Percentiles rank a stretch among this genome's conserved stretches.
These are phyloP conservation scores for Xylaria intraflava DNA, from an alignment of 495 filamentous ascomycete species.

Conservation along the genomic window DNA sequence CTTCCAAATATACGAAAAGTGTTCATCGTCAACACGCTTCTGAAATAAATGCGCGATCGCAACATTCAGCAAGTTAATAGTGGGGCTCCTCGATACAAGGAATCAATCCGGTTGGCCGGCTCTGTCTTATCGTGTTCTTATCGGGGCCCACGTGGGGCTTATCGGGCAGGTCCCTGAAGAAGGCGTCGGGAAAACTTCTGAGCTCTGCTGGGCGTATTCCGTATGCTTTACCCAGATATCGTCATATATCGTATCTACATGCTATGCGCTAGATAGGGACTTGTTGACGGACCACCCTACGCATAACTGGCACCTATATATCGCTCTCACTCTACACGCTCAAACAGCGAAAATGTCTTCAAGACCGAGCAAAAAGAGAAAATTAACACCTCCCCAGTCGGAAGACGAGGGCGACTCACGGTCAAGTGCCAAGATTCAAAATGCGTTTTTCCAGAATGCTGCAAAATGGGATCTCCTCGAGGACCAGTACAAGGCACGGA, in stretches of 20 bases:
- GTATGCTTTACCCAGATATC: no score
- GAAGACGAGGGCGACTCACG: slow-evolving; percentile 24
- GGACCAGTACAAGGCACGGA: slow-evolving; percentile 78
- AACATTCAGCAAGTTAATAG: no score
- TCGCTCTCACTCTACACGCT: neutral
- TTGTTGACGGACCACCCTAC: neutral
- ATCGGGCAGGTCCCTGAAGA: neutral
- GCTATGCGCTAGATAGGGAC: neutral
- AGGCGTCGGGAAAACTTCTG: slow-evolving; percentile 4
- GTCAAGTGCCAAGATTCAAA: slow-evolving; percentile 31
- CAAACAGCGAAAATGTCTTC: slow-evolving; percentile 33
- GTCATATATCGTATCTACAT: neutral
- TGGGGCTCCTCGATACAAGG: slow-evolving; percentile 14
- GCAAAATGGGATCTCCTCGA: slow-evolving; percentile 78
- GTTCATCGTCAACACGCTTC: neutral
- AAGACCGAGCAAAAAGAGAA: slow-evolving; percentile 39
- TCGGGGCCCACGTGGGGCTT: neutral
- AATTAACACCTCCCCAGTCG: slow-evolving; percentile 33
- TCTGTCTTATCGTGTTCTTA: neutral
- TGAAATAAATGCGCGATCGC: neutral
- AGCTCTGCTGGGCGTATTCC: no score
- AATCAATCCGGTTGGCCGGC: slow-evolving; percentile 18
- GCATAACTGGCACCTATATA: neutral
- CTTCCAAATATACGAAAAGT: neutral
- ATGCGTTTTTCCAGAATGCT: slow-evolving; percentile 40